Evolutionary conservation across 768 basidiomycete species (phyloP).

Genomic region (Epithele typhae): DNA sequence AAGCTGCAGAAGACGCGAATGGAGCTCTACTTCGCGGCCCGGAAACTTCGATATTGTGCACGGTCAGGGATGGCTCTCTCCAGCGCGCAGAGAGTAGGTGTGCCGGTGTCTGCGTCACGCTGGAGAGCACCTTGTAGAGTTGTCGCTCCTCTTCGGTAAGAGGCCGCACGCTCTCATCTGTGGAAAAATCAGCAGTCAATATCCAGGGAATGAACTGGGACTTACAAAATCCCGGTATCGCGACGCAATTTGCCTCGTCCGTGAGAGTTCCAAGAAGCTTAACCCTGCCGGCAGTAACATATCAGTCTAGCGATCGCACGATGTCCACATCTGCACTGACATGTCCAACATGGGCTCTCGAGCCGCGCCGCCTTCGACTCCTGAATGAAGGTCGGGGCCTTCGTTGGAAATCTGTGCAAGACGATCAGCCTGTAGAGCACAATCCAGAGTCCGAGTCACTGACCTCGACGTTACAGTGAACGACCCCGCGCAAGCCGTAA

Average conservation of each 20-base stretch:
- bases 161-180: constrained; percentile 75
- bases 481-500: constrained; percentile 90
- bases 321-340: constrained; percentile 38
- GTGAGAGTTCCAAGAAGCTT: constrained; percentile 70
- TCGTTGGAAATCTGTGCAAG: constrained; percentile 56
- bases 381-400: constrained; percentile 85
- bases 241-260: constrained; percentile 52
- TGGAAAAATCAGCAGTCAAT: not conserved
- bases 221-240: constrained; percentile 83
- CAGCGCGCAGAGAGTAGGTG: constrained; percentile 73
- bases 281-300: constrained; percentile 45
- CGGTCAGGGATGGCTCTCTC: constrained; percentile 86
- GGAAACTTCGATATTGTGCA: constrained; percentile 81
- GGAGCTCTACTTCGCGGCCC: constrained; percentile 71
- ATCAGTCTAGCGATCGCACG: not conserved
- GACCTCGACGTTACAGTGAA: constrained; percentile 80
- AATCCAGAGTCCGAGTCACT: constrained; percentile 4
- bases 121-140: constrained; percentile 65
- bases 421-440: not conserved
- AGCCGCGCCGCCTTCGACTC: constrained; percentile 87
- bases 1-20: too few relatives aligned
- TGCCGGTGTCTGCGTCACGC: constrained; percentile 63
- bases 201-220: not conserved
- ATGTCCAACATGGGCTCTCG: constrained; percentile 93
- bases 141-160: constrained; percentile 63